These are phyloP conservation scores for Aspergillus sp. DNA, from an alignment of 2,329 filamentous ascomycete genomes.

Conservation along the genomic window DNA sequence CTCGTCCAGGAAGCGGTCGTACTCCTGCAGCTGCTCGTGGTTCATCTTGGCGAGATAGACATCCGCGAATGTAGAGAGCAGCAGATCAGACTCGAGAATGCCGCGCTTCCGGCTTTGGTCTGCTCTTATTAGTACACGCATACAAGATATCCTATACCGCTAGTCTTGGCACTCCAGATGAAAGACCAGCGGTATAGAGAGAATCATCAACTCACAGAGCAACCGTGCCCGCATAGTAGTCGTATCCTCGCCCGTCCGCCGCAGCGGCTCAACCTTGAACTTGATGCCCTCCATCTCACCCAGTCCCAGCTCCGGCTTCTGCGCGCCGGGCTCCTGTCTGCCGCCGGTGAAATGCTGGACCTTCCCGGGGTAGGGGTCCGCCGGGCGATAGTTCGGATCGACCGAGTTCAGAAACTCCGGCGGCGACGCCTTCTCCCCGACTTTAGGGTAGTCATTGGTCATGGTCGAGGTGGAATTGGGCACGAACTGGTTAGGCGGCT, in stretches of 20 bases:
- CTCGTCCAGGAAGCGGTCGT: slow-evolving; percentile 92
- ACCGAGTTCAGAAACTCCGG: slow-evolving; percentile 60
- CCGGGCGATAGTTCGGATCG: slow-evolving; percentile 55
- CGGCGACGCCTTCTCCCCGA: slow-evolving; percentile 56
- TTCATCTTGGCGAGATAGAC: slow-evolving; percentile 73
- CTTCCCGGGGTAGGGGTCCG: slow-evolving; percentile 60
- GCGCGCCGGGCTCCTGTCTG: slow-evolving; percentile 53
- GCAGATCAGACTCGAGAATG: slow-evolving; percentile 90
- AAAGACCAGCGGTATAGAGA: no score
- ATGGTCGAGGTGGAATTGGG: slow-evolving; percentile 65
- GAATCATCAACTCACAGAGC: slow-evolving; percentile 50
- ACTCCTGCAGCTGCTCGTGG: slow-evolving; percentile 70
- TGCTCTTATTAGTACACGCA: slow-evolving; percentile 36
- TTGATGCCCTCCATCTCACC: slow-evolving; percentile 83
- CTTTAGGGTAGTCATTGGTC: slow-evolving; percentile 59
- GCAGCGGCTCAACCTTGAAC: slow-evolving; percentile 88
- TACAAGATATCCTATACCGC: background rate
- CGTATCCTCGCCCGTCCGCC: slow-evolving; percentile 76
- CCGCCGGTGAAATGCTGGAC: slow-evolving; percentile 65
- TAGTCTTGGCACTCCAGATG: no score
- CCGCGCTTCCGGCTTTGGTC: slow-evolving; percentile 97
- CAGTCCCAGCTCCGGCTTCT: slow-evolving; percentile 68
- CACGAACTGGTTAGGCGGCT: slow-evolving; percentile 59
- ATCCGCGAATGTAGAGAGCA: slow-evolving; percentile 93
- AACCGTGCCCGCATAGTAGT: slow-evolving; percentile 86